Percentiles rank a stretch among this genome's conserved stretches.
These are phyloP conservation scores for Aplosporella prunicola DNA, from an alignment of 2,329 filamentous ascomycete species.

Conservation along the genomic window DNA sequence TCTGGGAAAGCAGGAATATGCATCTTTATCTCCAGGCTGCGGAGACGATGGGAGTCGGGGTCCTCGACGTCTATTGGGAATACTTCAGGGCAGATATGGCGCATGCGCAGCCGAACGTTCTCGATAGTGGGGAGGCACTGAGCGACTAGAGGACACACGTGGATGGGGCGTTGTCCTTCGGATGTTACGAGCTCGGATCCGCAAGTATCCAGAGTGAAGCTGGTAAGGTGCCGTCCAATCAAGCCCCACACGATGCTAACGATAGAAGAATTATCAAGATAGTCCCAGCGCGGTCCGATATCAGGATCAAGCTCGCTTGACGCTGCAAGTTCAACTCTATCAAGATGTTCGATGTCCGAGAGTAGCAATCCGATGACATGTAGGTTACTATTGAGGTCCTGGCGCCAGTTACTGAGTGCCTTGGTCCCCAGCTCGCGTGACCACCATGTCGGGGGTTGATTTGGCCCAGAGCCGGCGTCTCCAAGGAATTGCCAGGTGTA, in stretches of 20 bases:
- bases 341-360: neutral
- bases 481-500: neutral
- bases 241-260: neutral
- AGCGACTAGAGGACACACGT: neutral
- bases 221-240: neutral
- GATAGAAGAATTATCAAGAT: neutral
- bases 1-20: too few species aligned
- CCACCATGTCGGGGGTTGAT: neutral
- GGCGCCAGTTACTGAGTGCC: neutral
- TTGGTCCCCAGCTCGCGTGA: neutral
- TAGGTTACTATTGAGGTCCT: neutral
- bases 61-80: too few species aligned
- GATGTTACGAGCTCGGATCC: neutral
- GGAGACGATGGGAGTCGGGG: too few species aligned
- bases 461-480: neutral
- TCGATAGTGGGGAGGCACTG: neutral
- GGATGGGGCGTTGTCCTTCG: neutral
- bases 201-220: neutral
- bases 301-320: neutral
- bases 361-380: neutral
- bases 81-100: too few species aligned
- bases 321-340: neutral
- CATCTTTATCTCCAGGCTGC: too few species aligned
- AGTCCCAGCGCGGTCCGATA: neutral
- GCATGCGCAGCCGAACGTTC: neutral